These are phyloP conservation scores for Glycine tomentella DNA, from an alignment of 306 rosid genomes.

Conservation along the genomic window DNA sequence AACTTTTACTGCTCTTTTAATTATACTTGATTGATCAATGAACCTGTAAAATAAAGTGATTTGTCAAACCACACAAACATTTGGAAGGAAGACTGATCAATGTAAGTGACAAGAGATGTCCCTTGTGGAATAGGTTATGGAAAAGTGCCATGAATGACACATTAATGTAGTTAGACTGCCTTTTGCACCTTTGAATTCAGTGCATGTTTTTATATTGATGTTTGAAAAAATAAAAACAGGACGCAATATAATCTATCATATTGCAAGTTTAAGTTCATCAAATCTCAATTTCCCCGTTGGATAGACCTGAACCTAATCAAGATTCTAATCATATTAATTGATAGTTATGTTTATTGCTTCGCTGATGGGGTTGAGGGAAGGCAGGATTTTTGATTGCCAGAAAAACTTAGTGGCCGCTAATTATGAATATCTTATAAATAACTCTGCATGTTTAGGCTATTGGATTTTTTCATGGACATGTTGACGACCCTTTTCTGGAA, in stretches of 20 bases:
- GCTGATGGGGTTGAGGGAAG: not conserved
- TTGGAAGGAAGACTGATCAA: not conserved
- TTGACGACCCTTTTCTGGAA: not conserved
- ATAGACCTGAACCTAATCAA: constrained; percentile 16
- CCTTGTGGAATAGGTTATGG: constrained; percentile 13
- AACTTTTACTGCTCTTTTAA: not conserved
- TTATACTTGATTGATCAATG: not conserved
- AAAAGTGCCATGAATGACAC: not conserved
- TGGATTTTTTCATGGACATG: constrained; percentile 29
- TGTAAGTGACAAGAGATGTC: not conserved
- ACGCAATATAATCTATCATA: not conserved
- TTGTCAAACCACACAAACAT: not conserved
- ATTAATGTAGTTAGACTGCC: constrained; percentile 8
- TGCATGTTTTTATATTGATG: constrained; percentile 3
- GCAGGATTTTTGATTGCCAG: constrained; percentile 24
- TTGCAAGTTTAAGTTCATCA: constrained; percentile 23
- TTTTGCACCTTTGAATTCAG: constrained; percentile 22
- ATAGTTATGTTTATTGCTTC: not conserved
- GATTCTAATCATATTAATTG: constrained; percentile 27
- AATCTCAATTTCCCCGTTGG: not conserved
- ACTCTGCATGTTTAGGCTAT: constrained; percentile 20
- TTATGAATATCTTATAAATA: not conserved
- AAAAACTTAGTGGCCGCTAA: constrained; percentile 17
- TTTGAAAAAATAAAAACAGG: constrained; percentile 27
- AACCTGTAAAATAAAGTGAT: constrained; percentile 19